Evolutionary conservation across 2,329 filamentous ascomycete genomes (phyloP), one percentile per base, ranked within the genome.

Genomic region (Neurospora sp.): DNA sequence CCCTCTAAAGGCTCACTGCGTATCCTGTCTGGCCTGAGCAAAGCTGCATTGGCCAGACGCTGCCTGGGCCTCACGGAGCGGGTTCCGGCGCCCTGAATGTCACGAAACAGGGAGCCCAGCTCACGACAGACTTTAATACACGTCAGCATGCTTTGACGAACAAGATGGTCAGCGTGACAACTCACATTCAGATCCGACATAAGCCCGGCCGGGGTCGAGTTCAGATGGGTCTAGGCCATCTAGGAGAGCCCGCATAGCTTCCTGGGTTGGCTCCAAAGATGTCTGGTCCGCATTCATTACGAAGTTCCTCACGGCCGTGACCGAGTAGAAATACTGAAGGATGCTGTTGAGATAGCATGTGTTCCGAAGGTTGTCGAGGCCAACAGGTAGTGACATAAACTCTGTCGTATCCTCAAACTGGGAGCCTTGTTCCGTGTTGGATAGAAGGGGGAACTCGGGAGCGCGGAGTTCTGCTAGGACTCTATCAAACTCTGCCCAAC

Each of bases 301-400:
- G 73, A 97, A 87, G 5, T 96, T 86, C 67, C 95, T 88, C 38
- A 98, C 84, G 2, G 92, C 89, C 72, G 89, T 90, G 69, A 98
- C 88, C 0, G 94, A 96, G 78, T 97, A 97, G 74, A 97, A 91
- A 78, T 97, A 98, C 76, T 99, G 96, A 10, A 99, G 84, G 67
- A 99, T 86, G 80, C 95, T 98, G 82, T 99, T 99, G 69, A 99
- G 85, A 76, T 99, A 99, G 79, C 96, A 99, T 0, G 96, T 99
- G 77, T 99, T 99, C 71, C 96, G 94, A 70, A 98, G 97, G 75
- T 98, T 99, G 73, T 90, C 87, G 6, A 98, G 85, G 0, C 96
- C 96, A 28, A 97, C 92, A 0, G 96, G 96, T 79, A 92, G 77
- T 75, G 70, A 76, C 71, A 58, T 70, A 67, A 66, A 74, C 74